Conservation (phyloP, 495 filamentous ascomycete genomes). For the Neurospora tetrasperma region DNA sequence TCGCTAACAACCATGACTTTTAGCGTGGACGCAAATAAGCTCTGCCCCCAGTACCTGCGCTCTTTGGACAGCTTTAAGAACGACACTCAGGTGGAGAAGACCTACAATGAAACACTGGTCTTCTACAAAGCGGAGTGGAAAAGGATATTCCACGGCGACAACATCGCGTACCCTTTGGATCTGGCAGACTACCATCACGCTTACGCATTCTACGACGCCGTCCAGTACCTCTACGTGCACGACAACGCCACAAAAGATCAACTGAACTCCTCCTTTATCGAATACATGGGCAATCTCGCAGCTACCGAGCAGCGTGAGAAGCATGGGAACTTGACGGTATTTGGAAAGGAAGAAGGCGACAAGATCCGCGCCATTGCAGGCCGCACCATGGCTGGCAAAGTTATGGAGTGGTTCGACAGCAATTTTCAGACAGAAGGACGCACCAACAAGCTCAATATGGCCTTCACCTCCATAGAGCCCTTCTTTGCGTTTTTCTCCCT, state of each 20-base stretch:
- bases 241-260: conserved; percentile 12
- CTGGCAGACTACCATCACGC: conserved; percentile 30
- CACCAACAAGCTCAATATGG: conserved; percentile 27
- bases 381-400: conserved; percentile 28
- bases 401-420: conserved; percentile 17
- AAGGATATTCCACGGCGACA: conserved; percentile 15
- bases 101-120: conserved; percentile 18
- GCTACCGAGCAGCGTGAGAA: conserved; percentile 23
- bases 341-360: conserved; percentile 18
- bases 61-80: conserved; percentile 16
- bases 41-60: conserved; percentile 21
- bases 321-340: conserved; percentile 26
- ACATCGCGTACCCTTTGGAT: conserved; percentile 12
- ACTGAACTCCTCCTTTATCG: conserved; percentile 16
- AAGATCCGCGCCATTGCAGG: conserved; percentile 31
- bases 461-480: conserved; percentile 34
- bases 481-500: conserved; percentile 33
- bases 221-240: conserved; percentile 29
- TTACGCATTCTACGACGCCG: conserved; percentile 35
- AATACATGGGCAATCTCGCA: conserved; percentile 21
- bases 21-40: conserved; percentile 25
- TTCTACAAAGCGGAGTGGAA: conserved; percentile 27
- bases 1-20: background rate
- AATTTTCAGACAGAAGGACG: conserved; percentile 20
- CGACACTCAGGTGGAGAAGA: conserved; percentile 10